Percentiles rank a stretch among this genome's conserved stretches.
These are phyloP conservation scores for Nowakowskiella sp. DNA, from an alignment of 192 early-diverging fungal species.

Conservation along the genomic window DNA sequence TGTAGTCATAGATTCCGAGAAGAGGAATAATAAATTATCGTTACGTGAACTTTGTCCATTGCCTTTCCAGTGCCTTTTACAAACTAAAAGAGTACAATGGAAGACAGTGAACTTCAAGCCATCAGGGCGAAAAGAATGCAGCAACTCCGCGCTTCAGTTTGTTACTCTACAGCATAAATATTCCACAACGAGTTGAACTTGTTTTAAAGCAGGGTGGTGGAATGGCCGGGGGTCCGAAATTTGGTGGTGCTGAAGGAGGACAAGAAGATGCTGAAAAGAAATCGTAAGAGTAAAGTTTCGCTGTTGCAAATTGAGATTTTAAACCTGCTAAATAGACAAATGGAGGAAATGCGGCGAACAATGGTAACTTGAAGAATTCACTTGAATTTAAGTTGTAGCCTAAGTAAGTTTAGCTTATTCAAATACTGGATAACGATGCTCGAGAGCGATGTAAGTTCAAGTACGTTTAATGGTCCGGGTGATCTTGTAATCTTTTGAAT, in stretches of 20 bases:
- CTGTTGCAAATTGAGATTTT: slow-evolving; percentile 3
- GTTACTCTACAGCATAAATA: slow-evolving; percentile 9
- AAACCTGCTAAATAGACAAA: slow-evolving; percentile 44
- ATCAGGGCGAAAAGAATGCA: slow-evolving; percentile 65
- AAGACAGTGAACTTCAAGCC: slow-evolving; percentile 68
- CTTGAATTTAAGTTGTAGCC: not conserved
- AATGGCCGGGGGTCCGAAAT: slow-evolving; percentile 18
- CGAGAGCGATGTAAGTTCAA: slow-evolving; percentile 63
- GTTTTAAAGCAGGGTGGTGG: slow-evolving; percentile 19
- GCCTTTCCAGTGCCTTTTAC: no score
- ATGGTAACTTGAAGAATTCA: slow-evolving; percentile 42
- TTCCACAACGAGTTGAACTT: slow-evolving; percentile 32
- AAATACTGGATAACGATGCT: slow-evolving; percentile 74
- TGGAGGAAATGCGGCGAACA: slow-evolving; percentile 75
- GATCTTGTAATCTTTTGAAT: not conserved
- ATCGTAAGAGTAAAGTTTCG: slow-evolving; percentile 29
- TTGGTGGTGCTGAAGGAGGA: slow-evolving; percentile 27
- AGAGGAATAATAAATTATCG: no score
- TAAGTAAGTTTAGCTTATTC: slow-evolving; percentile 47
- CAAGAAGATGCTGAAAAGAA: slow-evolving; percentile 67
- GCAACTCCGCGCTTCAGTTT: slow-evolving; percentile 35
- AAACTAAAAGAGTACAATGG: no score
- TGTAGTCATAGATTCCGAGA: no score
- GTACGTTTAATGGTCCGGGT: not conserved
- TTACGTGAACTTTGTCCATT: no score